These are phyloP conservation scores for Melampsora abietis-canadensis DNA, from an alignment of 1,284 basidiomycete species.

Conservation along the genomic window DNA sequence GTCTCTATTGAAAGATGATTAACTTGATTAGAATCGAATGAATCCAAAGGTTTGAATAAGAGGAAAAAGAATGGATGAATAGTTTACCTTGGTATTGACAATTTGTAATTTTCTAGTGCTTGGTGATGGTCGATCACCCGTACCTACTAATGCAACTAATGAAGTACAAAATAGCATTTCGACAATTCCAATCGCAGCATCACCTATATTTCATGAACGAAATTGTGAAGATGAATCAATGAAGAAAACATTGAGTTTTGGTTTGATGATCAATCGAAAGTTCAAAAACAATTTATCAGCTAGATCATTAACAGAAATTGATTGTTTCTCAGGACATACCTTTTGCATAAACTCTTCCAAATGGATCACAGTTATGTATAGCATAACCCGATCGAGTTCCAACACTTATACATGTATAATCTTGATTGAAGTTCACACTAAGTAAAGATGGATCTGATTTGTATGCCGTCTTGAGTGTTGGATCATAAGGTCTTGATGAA, in stretches of 20 bases:
- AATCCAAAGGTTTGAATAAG: not conserved
- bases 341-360: slow-evolving; percentile 89
- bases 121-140: slow-evolving; percentile 63
- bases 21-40: not conserved
- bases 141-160: slow-evolving; percentile 90
- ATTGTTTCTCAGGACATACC: slow-evolving; percentile 57
- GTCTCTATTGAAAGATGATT: slow-evolving; percentile 61
- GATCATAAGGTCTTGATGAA: slow-evolving; percentile 36
- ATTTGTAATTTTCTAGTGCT: slow-evolving; percentile 88
- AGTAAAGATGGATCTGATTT: slow-evolving; percentile 48
- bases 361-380: slow-evolving; percentile 97
- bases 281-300: not conserved
- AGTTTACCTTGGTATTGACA: slow-evolving; percentile 86
- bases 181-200: slow-evolving; percentile 88
- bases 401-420: slow-evolving; percentile 71
- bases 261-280: not conserved
- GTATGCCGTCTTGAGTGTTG: slow-evolving; percentile 20
- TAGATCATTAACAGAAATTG: not conserved
- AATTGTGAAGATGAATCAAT: not conserved
- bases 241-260: not conserved
- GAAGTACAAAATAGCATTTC: slow-evolving; percentile 99
- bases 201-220: slow-evolving; percentile 59
- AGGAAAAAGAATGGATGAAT: not conserved
- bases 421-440: slow-evolving; percentile 51
- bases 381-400: slow-evolving; percentile 93